Evolutionary conservation across 108 stramenopile genomes (phyloP).

Genomic region (Skeletonema grethae): DNA sequence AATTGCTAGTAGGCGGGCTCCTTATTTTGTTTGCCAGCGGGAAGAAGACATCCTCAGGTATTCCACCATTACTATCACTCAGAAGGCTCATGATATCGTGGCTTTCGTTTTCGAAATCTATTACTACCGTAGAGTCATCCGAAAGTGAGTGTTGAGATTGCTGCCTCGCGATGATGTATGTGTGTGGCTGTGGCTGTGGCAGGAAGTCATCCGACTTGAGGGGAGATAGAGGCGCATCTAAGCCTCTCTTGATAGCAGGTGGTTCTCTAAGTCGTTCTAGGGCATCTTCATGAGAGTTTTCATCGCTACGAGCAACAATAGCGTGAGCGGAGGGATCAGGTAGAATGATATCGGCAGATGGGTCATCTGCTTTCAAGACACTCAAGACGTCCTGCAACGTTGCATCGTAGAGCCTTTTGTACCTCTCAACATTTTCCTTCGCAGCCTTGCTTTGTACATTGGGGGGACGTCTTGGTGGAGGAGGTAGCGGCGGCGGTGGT

Average conservation of each 20-base stretch:
- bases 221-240: not conserved
- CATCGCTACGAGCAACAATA: not conserved
- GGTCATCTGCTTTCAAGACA: not conserved
- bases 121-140: not conserved
- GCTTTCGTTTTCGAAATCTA: not conserved
- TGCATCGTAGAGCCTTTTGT: not conserved
- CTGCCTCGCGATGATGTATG: too few relatives aligned
- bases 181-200: not conserved
- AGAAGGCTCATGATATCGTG: not conserved
- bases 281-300: not conserved
- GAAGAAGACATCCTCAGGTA: not conserved
- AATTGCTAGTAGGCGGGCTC: not conserved
- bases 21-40: not conserved
- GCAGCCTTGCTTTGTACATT: not conserved
- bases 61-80: not conserved
- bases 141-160: not conserved
- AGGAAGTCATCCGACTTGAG: not conserved
- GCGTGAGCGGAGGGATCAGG: not conserved
- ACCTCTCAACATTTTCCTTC: not conserved
- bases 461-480: not conserved
- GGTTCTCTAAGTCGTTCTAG: not conserved
- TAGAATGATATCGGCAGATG: not conserved
- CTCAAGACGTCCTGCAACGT: not conserved
- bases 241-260: not conserved
- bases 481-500: not conserved